Conservation (phyloP, 2,329 filamentous ascomycete genomes). For the Fusarium bulbicola region DNA sequence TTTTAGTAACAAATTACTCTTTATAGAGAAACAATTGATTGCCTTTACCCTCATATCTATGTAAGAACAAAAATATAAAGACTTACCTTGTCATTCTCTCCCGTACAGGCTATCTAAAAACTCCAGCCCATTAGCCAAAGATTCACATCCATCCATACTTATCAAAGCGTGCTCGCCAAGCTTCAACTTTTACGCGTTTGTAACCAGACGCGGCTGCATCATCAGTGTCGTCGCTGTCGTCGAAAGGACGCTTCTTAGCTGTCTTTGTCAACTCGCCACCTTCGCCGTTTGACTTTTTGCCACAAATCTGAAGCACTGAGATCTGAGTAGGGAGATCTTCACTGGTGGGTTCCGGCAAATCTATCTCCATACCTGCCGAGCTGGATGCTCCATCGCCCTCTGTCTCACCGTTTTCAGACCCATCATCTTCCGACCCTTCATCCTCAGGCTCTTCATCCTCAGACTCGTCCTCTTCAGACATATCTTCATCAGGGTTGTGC, state of each 20-base stretch:
- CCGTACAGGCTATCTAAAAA: no score
- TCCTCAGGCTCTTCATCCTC: not conserved
- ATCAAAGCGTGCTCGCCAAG: not conserved
- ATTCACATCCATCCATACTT: not conserved
- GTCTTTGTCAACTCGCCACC: no score
- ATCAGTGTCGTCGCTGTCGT: no score
- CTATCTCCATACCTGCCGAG: not conserved
- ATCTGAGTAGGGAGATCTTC: not conserved
- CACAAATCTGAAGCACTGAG: not conserved
- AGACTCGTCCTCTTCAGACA: not conserved
- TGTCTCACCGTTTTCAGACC: not conserved
- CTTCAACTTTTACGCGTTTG: accelerated
- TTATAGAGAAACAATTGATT: accelerated
- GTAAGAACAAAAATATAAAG: accelerated
- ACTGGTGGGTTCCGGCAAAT: not conserved
- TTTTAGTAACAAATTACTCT: no score
- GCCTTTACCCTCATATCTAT: not conserved
- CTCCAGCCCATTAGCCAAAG: not conserved
- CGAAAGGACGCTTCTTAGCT: not conserved
- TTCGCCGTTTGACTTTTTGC: not conserved
- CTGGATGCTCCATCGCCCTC: not conserved
- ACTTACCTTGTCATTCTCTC: accelerated
- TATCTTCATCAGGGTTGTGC: accelerated
- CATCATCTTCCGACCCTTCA: accelerated
- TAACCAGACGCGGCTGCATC: not conserved